A percentile compares a stretch with the other conserved stretches of the same genome.
These are phyloP conservation scores for Hemileccinum rubropunctum DNA, from an alignment of 768 basidiomycete genomes.

Conservation along the genomic window DNA sequence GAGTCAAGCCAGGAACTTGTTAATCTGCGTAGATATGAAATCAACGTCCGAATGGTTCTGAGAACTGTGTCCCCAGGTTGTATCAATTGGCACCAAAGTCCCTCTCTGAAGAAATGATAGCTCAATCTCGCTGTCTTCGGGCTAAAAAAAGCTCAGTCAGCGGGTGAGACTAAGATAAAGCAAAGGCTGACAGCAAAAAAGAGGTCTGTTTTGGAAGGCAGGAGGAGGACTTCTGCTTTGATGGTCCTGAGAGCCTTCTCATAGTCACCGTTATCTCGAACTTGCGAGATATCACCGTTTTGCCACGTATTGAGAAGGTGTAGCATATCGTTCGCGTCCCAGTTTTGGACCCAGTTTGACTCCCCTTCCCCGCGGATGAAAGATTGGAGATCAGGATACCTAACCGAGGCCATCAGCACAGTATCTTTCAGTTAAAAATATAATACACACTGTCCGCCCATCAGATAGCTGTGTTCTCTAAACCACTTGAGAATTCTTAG, in stretches of 20 bases:
- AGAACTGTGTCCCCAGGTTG: slow-evolving; percentile 25
- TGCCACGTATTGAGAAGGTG: slow-evolving; percentile 50
- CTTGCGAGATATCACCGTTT: slow-evolving; percentile 45
- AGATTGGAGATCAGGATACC: slow-evolving; percentile 45
- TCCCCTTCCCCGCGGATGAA: slow-evolving; percentile 53
- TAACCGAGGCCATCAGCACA: slow-evolving; percentile 14
- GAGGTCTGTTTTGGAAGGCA: slow-evolving; percentile 56
- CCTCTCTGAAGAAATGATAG: slow-evolving; percentile 39
- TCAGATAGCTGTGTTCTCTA: slow-evolving; percentile 42
- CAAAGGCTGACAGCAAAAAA: slow-evolving; percentile 45
- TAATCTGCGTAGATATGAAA: slow-evolving; percentile 9
- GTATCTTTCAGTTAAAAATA: not conserved
- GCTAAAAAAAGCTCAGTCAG: slow-evolving; percentile 29
- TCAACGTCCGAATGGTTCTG: slow-evolving; percentile 6
- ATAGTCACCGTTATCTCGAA: slow-evolving; percentile 44
- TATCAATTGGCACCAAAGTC: slow-evolving; percentile 42
- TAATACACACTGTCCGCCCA: slow-evolving; percentile 37
- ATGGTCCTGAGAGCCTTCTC: slow-evolving; percentile 39
- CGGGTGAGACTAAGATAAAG: not conserved
- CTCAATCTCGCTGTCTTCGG: slow-evolving; percentile 52
- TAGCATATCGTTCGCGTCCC: slow-evolving; percentile 57
- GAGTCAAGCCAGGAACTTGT: slow-evolving; percentile 13
- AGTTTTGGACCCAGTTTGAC: slow-evolving; percentile 36
- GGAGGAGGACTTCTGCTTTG: slow-evolving; percentile 51
- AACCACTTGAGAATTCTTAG: slow-evolving; percentile 42